phyloP scores from a whole-genome alignment of 768 basidiomycete genomes.

The Pholiota conissans region DNA sequence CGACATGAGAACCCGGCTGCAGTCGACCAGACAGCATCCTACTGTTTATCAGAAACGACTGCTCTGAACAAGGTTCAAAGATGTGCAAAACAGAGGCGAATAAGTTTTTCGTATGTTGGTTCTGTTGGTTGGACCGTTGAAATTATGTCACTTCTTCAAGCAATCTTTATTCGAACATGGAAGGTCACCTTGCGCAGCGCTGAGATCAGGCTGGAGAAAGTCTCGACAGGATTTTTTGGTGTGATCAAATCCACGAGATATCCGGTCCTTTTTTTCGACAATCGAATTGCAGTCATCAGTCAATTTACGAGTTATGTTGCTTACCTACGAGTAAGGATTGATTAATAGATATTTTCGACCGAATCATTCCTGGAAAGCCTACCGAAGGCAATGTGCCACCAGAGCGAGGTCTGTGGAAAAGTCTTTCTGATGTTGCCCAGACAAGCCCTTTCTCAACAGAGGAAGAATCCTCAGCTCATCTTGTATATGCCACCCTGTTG shows the following conservation, averaged over 20 bases:
- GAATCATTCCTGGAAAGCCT: not conserved
- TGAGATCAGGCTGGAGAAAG: constrained; percentile 36
- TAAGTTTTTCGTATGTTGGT: constrained; percentile 15
- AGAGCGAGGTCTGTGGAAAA: constrained; percentile 15
- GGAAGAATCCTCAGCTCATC: constrained; percentile 1
- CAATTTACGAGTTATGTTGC: not conserved
- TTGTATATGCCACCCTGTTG: not conserved
- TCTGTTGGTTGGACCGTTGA: not conserved
- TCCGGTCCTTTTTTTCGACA: constrained; percentile 33
- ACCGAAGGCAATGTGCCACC: constrained; percentile 16
- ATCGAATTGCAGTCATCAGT: not conserved
- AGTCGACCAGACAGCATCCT: constrained; percentile 21
- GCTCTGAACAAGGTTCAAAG: constrained; percentile 44
- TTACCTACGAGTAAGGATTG: not conserved
- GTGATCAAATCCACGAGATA: constrained; percentile 52
- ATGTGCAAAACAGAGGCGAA: constrained; percentile 47
- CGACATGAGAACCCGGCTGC: not conserved
- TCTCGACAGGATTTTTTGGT: constrained; percentile 31
- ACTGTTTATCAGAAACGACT: constrained; percentile 58
- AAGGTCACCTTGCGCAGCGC: constrained; percentile 37
- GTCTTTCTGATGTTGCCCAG: not conserved
- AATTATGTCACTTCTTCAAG: constrained; percentile 2
- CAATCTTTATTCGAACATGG: not conserved
- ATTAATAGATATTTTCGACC: not conserved
- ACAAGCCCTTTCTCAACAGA: constrained; percentile 11